Percentiles rank a stretch among this genome's conserved stretches.
Conservation (phyloP, 129 eudicot genomes). For the Tagetes erecta region DNA sequence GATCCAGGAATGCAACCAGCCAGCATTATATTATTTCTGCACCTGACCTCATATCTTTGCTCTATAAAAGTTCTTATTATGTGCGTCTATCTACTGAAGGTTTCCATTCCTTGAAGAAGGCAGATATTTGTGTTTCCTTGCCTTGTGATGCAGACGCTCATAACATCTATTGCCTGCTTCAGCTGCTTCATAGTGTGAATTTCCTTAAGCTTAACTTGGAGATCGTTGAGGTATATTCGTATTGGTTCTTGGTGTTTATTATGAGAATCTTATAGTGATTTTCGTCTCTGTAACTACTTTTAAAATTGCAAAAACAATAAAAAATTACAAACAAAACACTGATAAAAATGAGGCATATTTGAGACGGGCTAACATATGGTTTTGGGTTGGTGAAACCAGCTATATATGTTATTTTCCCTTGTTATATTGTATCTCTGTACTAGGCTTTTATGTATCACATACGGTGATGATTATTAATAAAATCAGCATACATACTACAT, state of each 20-base stretch:
- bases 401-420: not conserved
- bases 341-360: not conserved
- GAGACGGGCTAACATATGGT: not conserved
- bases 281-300: not conserved
- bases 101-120: constrained; percentile 19
- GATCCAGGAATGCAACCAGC: no score
- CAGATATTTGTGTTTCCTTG: not conserved
- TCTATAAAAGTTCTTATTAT: not conserved
- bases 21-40: not conserved
- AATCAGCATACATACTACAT: not conserved
- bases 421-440: not conserved
- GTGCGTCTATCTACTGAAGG: not conserved
- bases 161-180: not conserved
- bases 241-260: not conserved
- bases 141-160: not conserved
- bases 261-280: not conserved
- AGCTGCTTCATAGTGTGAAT: not conserved
- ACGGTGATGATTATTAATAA: not conserved
- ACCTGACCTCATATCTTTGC: constrained; percentile 21
- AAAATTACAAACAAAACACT: not conserved
- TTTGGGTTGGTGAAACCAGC: not conserved
- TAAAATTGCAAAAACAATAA: not conserved
- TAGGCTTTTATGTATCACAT: not conserved
- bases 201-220: constrained; percentile 1
- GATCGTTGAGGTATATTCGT: not conserved